Evolutionary conservation across 495 filamentous ascomycete genomes (phyloP), one percentile per base, ranked within the genome.

Genomic region (Beverwykella pulmonaria): DNA sequence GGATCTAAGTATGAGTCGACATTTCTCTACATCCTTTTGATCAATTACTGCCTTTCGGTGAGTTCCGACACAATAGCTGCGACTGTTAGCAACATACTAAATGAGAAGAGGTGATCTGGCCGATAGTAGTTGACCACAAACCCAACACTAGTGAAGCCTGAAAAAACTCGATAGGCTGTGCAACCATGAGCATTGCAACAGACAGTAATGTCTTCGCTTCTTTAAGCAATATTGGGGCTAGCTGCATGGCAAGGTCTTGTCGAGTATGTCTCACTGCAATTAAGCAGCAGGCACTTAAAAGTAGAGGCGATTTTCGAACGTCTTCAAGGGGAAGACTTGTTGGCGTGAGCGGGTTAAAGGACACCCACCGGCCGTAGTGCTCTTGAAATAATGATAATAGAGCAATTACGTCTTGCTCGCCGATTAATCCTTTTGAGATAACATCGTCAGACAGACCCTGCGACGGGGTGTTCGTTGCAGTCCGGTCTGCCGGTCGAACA

Each of bases 101-200:
- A 69, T 0, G 79, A 79, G n/a, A n/a, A n/a, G n/a, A n/a, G n/a
- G n/a, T n/a, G 15, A 80, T 74, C 59, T 81, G 78, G 0, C 77
- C 79, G 1, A 82, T 79, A 1, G 80, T 82, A 6, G 79, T 82
- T 12, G 79, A 81, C 80, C 80, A 82, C 71, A 81, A 68, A 54
- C 77, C 77, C 0, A 81, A 68, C 29, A 82, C 75, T 4, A 82
- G 64, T 4, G 72, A 64, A 7, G 79, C 77, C 64, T 82, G 79
- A 25, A 82, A 82, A 60, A 81, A 81, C 49, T 79, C 77, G 12
- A 80, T 72, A 5, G 77, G 56, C 52, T 81, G 79, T 1, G 79
- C 77, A 0, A 77, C 71, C 1, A 69, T 54, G 3, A 82, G 68
- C 41, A 82, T 67, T 0, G 71, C 71, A 19, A 63, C 65, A 0